Evolutionary conservation across 495 filamentous ascomycete species (phyloP).

Genomic region (Podospora anserina): DNA sequence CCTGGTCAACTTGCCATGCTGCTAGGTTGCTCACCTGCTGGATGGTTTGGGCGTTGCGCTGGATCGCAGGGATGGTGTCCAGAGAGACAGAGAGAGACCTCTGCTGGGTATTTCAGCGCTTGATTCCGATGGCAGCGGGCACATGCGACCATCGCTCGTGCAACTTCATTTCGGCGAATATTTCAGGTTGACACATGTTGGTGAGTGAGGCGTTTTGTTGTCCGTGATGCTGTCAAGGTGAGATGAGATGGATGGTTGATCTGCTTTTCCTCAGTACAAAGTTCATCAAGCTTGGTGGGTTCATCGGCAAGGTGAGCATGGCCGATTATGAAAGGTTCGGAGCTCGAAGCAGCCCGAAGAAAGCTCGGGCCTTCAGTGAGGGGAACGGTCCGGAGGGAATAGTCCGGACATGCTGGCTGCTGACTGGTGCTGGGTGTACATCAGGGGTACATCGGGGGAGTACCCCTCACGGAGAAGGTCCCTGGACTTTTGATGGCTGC

Average conservation of each 20-base stretch:
- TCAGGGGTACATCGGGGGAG: no score
- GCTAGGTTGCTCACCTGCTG: neutral
- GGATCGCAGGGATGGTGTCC: neutral
- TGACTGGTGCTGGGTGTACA: no score
- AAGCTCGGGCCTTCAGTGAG: neutral
- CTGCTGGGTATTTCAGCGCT: neutral
- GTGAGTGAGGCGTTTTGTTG: neutral
- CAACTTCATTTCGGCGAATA: constrained; percentile 12
- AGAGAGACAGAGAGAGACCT: no score
- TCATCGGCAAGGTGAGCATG: no score
- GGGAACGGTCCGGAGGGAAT: neutral
- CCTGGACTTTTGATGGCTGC: neutral
- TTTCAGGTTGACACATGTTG: constrained; percentile 1
- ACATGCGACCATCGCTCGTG: constrained; percentile 10
- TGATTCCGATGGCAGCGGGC: constrained; percentile 8
- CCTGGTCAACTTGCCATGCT: no score
- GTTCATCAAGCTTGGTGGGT: no score
- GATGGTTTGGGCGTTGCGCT: neutral
- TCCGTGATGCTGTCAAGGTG: neutral
- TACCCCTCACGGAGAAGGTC: neutral
- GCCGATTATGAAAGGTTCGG: no score
- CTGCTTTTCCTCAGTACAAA: no score
- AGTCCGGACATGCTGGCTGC: neutral
- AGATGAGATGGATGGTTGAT: no score
- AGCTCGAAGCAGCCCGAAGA: no score